These are phyloP conservation scores for Alternaria hordeiaustralica DNA, from an alignment of 2,329 filamentous ascomycete genomes.

Conservation along the genomic window DNA sequence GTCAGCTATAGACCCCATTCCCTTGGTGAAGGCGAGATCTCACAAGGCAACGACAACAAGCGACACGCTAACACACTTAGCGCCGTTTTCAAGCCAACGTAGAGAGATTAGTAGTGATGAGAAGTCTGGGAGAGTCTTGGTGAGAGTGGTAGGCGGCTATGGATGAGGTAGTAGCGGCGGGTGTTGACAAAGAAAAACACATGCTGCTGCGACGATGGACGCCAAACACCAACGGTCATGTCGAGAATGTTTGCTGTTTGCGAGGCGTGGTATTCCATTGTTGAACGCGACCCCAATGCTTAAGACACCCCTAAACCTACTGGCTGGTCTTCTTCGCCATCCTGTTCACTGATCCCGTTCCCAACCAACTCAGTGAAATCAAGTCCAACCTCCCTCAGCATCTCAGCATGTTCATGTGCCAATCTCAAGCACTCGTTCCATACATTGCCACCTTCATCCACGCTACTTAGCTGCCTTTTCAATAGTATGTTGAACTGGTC, in stretches of 20 bases:
- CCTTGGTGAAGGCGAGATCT: slow-evolving; percentile 15
- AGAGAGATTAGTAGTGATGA: not conserved
- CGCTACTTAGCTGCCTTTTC: slow-evolving; percentile 83
- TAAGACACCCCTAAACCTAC: slow-evolving; percentile 40
- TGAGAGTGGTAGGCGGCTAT: slow-evolving; percentile 11
- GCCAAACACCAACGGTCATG: not conserved
- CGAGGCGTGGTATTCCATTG: not conserved
- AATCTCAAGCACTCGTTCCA: slow-evolving; percentile 85
- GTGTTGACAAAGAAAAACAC: not conserved
- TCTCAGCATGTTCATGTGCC: slow-evolving; percentile 78
- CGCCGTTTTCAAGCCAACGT: not conserved
- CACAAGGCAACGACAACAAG: slow-evolving; percentile 8
- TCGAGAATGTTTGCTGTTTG: not conserved
- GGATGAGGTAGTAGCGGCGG: not conserved
- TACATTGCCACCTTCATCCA: slow-evolving; percentile 74
- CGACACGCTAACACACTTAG: slow-evolving; percentile 15
- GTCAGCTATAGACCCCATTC: not conserved
- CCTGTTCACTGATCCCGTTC: slow-evolving; percentile 24
- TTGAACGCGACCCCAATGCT: not conserved
- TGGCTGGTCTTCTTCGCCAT: not conserved
- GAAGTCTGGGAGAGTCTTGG: slow-evolving; percentile 8
- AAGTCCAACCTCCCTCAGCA: slow-evolving; percentile 83
- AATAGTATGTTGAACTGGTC: slow-evolving; percentile 88
- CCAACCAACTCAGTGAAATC: slow-evolving; percentile 88
- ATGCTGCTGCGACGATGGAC: not conserved